Evolutionary conservation across 2,329 filamentous ascomycete genomes (phyloP).

Genomic region (Cadophora sp.): DNA sequence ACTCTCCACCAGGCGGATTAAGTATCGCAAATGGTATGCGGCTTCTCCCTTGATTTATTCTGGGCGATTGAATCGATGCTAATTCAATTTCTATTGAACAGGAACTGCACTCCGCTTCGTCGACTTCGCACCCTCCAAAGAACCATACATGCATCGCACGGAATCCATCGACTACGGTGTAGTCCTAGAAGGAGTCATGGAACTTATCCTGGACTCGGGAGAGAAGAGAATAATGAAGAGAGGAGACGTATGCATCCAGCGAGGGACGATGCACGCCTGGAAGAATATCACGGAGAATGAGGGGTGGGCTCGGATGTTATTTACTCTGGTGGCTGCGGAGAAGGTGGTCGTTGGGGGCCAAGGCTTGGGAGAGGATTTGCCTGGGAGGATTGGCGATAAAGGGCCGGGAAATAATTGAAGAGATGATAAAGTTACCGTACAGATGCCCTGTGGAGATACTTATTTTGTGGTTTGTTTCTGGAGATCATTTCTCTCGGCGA

Average conservation of each 20-base stretch:
- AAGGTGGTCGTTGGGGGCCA: slow-evolving; percentile 26
- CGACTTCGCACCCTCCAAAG: slow-evolving; percentile 29
- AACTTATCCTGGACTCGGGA: slow-evolving; percentile 48
- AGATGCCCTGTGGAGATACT: too few relatives aligned
- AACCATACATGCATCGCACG: slow-evolving; percentile 49
- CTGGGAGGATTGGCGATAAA: slow-evolving; percentile 14
- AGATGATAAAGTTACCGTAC: not conserved
- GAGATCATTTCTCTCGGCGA: too few relatives aligned
- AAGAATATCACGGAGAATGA: slow-evolving; percentile 45
- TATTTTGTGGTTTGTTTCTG: too few relatives aligned
- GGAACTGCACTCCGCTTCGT: slow-evolving; percentile 31
- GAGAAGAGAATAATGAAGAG: slow-evolving; percentile 46
- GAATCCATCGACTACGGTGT: slow-evolving; percentile 49
- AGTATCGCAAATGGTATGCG: slow-evolving; percentile 25
- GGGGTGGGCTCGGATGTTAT: slow-evolving; percentile 33
- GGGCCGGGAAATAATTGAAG: slow-evolving; percentile 6
- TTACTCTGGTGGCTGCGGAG: slow-evolving; percentile 30
- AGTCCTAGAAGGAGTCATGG: slow-evolving; percentile 49
- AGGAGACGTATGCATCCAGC: slow-evolving; percentile 50
- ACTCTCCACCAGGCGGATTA: slow-evolving; percentile 28
- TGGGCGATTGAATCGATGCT: not conserved
- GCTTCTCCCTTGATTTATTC: not conserved
- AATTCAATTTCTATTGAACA: not conserved
- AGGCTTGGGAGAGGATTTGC: slow-evolving; percentile 30
- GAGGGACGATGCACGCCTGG: slow-evolving; percentile 53